phyloP scores from a whole-genome alignment of 495 filamentous ascomycete genomes.

The Cairneyella variabilis region DNA sequence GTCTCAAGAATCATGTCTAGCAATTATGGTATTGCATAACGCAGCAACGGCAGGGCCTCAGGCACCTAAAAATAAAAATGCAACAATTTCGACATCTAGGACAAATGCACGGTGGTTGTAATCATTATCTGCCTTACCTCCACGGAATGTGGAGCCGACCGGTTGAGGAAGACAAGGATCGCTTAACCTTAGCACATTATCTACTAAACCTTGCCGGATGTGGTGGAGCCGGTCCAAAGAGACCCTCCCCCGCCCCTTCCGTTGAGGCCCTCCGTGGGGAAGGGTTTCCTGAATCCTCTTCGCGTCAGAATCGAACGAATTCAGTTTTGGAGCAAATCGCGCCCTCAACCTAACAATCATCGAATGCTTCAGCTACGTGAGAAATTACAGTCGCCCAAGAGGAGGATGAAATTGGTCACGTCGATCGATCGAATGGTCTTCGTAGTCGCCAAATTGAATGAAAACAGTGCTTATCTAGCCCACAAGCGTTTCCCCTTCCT shows the following conservation, averaged over 20 bases:
- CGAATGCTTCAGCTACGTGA: neutral
- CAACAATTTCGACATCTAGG: no score
- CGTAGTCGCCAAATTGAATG: neutral
- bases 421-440: neutral
- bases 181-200: neutral
- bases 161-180: neutral
- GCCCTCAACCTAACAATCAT: neutral
- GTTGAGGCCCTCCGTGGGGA: no score
- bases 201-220: neutral
- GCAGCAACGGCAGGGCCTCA: no score
- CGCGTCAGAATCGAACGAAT: neutral
- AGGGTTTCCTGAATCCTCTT: neutral
- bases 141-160: neutral
- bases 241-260: no score
- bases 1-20: no score
- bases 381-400: neutral
- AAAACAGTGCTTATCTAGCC: no score
- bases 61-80: no score
- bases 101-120: neutral
- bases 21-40: no score
- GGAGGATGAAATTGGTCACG: neutral
- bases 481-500: no score
- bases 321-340: neutral
- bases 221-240: neutral
- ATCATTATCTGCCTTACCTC: neutral